Percentiles rank a stretch among this genome's conserved stretches.
phyloP scores from a whole-genome alignment of 1,139 yeast genomes.

The Suhomyces bribrorum region DNA sequence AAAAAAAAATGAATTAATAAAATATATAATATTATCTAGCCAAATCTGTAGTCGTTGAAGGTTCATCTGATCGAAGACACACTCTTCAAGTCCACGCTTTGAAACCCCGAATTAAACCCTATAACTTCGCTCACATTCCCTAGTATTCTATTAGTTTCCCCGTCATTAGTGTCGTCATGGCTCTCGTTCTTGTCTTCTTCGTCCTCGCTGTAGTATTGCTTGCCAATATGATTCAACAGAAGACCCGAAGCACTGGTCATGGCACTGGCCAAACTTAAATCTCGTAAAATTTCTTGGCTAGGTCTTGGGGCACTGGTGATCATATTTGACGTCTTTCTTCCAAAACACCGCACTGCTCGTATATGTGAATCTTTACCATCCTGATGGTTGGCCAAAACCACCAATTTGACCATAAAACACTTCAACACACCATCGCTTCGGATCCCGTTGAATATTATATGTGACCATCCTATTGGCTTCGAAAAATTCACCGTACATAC shows the following conservation, averaged over 20 bases:
- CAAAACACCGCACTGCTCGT: slow-evolving; percentile 65
- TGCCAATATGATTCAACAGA: slow-evolving; percentile 27
- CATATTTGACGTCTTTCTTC: slow-evolving; percentile 29
- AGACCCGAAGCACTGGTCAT: slow-evolving; percentile 26
- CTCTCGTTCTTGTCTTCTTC: slow-evolving; percentile 11
- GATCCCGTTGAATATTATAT: slow-evolving; percentile 63
- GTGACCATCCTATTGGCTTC: slow-evolving; percentile 87
- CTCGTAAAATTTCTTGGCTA: slow-evolving; percentile 26
- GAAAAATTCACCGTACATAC: slow-evolving; percentile 66
- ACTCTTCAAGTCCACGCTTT: slow-evolving; percentile 39
- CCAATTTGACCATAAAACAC: slow-evolving; percentile 69
- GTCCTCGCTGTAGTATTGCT: slow-evolving; percentile 14
- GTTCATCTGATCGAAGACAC: slow-evolving; percentile 40
- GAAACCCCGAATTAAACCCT: slow-evolving; percentile 48
- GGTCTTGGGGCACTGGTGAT: slow-evolving; percentile 2
- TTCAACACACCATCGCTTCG: slow-evolving; percentile 63
- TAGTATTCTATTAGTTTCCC: slow-evolving; percentile 29
- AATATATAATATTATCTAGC: neutral
- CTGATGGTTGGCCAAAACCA: slow-evolving; percentile 83
- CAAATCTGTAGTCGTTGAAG: neutral
- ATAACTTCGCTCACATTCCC: slow-evolving; percentile 42
- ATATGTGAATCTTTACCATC: slow-evolving; percentile 96
- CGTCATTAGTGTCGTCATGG: slow-evolving; percentile 16
- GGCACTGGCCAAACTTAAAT: slow-evolving; percentile 29
- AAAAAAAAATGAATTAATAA: neutral